phyloP scores from a whole-genome alignment of 2,329 filamentous ascomycete genomes.

The Neurospora crassa region DNA sequence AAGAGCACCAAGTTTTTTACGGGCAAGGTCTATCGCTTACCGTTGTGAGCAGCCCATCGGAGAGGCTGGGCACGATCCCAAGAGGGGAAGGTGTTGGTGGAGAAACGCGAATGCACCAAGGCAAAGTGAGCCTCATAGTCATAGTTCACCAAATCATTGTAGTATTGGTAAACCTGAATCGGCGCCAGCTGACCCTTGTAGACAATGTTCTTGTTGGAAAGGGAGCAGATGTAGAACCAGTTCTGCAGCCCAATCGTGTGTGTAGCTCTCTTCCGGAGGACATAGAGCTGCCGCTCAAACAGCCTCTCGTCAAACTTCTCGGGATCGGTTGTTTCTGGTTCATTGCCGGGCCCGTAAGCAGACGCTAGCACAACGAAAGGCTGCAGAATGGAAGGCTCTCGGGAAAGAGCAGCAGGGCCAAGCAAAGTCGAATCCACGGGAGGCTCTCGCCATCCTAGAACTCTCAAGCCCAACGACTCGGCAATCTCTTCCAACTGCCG shows the following conservation, averaged over 20 bases:
- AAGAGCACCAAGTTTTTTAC: not conserved
- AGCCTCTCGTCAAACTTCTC: constrained; percentile 72
- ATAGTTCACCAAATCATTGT: constrained; percentile 91
- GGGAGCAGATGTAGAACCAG: constrained; percentile 96
- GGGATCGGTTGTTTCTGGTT: constrained; percentile 68
- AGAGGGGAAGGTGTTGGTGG: constrained; percentile 95
- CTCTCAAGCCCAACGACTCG: constrained; percentile 74
- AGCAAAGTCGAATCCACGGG: constrained; percentile 88
- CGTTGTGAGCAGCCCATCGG: constrained; percentile 95
- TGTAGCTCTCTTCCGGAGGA: constrained; percentile 88
- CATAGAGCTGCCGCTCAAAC: constrained; percentile 89
- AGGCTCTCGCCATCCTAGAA: constrained; percentile 93
- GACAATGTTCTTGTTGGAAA: constrained; percentile 97
- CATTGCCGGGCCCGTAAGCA: constrained; percentile 72
- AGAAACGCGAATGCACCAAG: constrained; percentile 93
- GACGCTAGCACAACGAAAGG: constrained; percentile 86
- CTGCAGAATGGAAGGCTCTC: constrained; percentile 91
- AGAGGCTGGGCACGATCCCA: constrained; percentile 97
- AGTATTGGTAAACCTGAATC: constrained; percentile 95
- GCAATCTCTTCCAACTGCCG: constrained; percentile 90
- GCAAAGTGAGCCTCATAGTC: constrained; percentile 98
- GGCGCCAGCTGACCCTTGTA: constrained; percentile 97
- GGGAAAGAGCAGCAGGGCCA: constrained; percentile 82
- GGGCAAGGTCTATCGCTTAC: constrained; percentile 32
- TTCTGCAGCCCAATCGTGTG: constrained; percentile 93